A percentile compares a stretch with the other conserved stretches of the same genome.
Evolutionary conservation across 2,329 filamentous ascomycete genomes (phyloP).

Genomic region (Aspergillus unguis): DNA sequence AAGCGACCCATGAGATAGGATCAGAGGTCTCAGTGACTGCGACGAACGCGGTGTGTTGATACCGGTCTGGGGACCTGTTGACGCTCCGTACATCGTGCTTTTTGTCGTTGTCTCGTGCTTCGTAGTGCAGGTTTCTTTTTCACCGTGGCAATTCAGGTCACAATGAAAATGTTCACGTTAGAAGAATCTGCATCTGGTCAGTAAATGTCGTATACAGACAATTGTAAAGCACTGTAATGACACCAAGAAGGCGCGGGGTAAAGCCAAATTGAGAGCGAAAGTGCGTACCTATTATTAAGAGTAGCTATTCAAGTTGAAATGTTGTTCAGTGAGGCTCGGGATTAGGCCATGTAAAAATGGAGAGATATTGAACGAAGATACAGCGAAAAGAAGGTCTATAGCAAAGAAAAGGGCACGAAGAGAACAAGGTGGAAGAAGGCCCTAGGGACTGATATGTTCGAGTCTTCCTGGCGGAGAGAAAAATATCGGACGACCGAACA

Average conservation of each 20-base stretch:
- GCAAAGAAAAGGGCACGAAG: conserved; percentile 4
- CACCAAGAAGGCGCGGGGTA: neutral
- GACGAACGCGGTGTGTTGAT: conserved; percentile 94
- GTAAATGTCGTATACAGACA: neutral
- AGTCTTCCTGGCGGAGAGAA: conserved; percentile 11
- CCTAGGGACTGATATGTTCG: conserved; percentile 1
- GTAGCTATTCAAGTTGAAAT: conserved; percentile 4
- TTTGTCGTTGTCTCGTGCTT: conserved; percentile 37
- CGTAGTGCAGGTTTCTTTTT: conserved; percentile 10
- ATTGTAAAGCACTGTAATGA: too few relatives aligned
- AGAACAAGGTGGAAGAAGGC: neutral
- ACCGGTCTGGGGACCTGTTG: conserved; percentile 83
- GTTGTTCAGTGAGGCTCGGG: neutral
- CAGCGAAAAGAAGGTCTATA: conserved; percentile 11
- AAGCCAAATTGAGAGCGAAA: neutral
- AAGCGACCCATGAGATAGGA: conserved; percentile 87
- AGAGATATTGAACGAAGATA: conserved; percentile 6
- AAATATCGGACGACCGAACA: conserved; percentile 9
- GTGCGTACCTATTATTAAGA: conserved; percentile 10
- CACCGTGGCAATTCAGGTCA: conserved; percentile 1
- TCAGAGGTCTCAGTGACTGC: conserved; percentile 85
- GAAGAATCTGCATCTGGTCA: conserved; percentile 2
- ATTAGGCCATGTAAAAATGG: conserved; percentile 5
- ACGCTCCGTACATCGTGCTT: conserved; percentile 95
- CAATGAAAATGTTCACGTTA: conserved; percentile 1